Base-by-base conservation (phyloP, 2,329 filamentous ascomycete species). In the Zalaria sp. region DNA sequence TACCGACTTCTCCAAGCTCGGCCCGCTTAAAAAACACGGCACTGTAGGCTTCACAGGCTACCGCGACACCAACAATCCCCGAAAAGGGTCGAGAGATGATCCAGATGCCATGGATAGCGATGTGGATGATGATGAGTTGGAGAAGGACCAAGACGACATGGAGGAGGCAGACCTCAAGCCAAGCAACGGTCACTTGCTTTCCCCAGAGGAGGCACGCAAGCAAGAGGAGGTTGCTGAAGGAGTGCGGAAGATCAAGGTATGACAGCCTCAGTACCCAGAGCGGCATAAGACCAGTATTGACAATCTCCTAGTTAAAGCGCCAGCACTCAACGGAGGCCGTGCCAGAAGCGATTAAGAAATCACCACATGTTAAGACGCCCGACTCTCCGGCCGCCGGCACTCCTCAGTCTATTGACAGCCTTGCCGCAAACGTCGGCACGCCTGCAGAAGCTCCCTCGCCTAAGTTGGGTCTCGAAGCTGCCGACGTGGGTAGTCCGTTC, bases 21-120 rank as follows among this genome's bases (percentile, higher is more conserved):
- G 81, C 3, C 87, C 88, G 0, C 69, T 96, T 25, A 93, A 93
- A 59, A 46, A 46, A 3, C 77, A 77, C n/a, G 87, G 88, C 26
- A 89, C 86, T 0, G 84, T 93, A 38, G 88, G 88, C 31, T 96
- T 94, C 59, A 81, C 86, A 3, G 77, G 83, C 9, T 95, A 95
- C 66, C 77, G 89, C 10, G 58, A 61, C 34, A 37, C 49, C 5
- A 42, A 49, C 5, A 77, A 77, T 53, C 70, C 69, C 44, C 80
- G 79, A 57, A 81, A 59, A 46, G 50, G 56, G 38, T 43, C 43
- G 4, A 43, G 68, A 35, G 75, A 71, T 40, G 58, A 60, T 4
- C 29, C 29, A 32, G 65, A 65, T 37, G 68, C 72, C 25, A 84
- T 88, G 58, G 84, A 91, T 51, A 88, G 81, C 27, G 81, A 85